Conservation (phyloP, 176 grass and related monocot species). For the Cenchrus fungigraminus region DNA sequence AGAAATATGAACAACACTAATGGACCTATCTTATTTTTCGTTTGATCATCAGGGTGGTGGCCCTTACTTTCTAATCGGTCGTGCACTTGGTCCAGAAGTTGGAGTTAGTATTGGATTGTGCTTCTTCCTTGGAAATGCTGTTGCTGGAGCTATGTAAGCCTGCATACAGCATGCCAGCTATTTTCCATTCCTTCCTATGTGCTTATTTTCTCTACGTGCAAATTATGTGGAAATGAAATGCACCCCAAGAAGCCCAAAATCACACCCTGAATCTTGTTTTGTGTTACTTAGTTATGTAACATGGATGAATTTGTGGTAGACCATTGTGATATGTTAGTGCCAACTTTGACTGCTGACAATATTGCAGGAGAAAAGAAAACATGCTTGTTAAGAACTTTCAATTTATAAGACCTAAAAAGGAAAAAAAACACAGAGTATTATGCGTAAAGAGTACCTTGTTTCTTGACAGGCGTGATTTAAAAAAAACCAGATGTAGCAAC, state of each 20-base stretch:
- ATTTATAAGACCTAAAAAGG: background rate
- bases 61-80: slow-evolving; percentile 93
- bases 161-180: slow-evolving; percentile 8
- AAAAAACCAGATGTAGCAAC: background rate
- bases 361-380: background rate
- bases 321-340: background rate
- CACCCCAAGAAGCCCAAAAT: background rate
- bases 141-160: slow-evolving; percentile 95
- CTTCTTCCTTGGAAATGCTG: slow-evolving; percentile 97
- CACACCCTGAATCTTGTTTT: background rate
- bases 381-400: background rate
- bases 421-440: slow-evolving; percentile 27
- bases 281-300: slow-evolving; percentile 7
- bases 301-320: slow-evolving; percentile 9
- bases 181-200: background rate
- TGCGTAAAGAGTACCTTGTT: background rate
- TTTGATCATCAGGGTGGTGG: slow-evolving; percentile 73
- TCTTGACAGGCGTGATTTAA: background rate
- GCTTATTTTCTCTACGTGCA: background rate
- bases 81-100: slow-evolving; percentile 96
- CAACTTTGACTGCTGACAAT: background rate
- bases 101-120: slow-evolving; percentile 97
- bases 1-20: background rate
- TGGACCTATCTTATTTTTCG: background rate
- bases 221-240: background rate